Conservation (phyloP, 129 eudicot species). For the Artemisia annua region DNA sequence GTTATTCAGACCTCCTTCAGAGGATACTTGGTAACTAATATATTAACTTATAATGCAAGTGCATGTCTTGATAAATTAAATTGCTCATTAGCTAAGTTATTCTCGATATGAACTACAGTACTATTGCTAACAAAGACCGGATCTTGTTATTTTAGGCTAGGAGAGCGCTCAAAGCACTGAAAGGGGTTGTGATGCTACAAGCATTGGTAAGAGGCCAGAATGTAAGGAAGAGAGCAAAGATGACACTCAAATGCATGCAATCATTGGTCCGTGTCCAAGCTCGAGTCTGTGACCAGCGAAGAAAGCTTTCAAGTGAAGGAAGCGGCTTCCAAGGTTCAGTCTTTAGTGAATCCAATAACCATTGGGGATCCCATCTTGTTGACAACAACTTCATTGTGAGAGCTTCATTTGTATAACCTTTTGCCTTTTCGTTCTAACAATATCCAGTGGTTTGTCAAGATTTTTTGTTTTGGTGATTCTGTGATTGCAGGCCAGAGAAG, state of each 20-base stretch:
- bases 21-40: slow-evolving; percentile 63
- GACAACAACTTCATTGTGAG: too few relatives aligned
- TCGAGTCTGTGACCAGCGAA: slow-evolving; percentile 83
- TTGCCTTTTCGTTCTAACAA: too few relatives aligned
- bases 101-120: too few relatives aligned
- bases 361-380: too few relatives aligned
- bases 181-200: slow-evolving; percentile 78
- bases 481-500: too few relatives aligned
- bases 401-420: too few relatives aligned
- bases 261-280: slow-evolving; percentile 91
- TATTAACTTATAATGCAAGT: background rate
- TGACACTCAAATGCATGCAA: slow-evolving; percentile 87
- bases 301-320: slow-evolving; percentile 82
- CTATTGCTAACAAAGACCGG: background rate
- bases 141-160: slow-evolving; percentile 52
- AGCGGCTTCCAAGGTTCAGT: slow-evolving; percentile 32
- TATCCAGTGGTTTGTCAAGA: too few relatives aligned
- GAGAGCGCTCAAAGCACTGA: slow-evolving; percentile 79
- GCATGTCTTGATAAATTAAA: background rate
- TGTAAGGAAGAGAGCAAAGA: slow-evolving; percentile 83
- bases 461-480: too few relatives aligned
- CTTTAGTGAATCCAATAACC: too few relatives aligned
- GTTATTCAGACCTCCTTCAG: slow-evolving; percentile 49
- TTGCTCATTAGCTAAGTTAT: background rate
- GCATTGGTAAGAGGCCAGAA: slow-evolving; percentile 79